A percentile compares a stretch with the other conserved stretches of the same genome.
Evolutionary conservation across 352 stramenopile species (phyloP).

Genomic region (Phytophthora gonapodyides): DNA sequence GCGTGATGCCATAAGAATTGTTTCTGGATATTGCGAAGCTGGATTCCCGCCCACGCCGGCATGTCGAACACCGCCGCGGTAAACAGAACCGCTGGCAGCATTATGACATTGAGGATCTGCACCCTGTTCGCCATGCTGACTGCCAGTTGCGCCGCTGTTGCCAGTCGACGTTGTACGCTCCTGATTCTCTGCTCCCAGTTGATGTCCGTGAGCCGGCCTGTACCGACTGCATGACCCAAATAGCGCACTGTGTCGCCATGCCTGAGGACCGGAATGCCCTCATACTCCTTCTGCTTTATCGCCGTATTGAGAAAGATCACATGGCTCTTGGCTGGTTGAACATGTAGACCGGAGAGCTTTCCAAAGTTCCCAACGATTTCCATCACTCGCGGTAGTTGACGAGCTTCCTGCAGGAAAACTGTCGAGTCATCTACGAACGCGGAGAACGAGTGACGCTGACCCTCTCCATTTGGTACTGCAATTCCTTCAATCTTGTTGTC

Average conservation of each 20-base stretch:
- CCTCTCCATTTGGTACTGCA: too few species aligned
- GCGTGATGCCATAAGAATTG: too few species aligned
- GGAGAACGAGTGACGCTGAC: too few species aligned
- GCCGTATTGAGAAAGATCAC: neutral
- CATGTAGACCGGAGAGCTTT: neutral
- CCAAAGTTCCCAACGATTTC: neutral
- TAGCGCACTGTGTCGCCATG: neutral
- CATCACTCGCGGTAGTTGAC: too few species aligned
- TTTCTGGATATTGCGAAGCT: too few species aligned
- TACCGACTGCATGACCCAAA: neutral
- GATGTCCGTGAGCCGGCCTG: neutral
- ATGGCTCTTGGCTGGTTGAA: neutral
- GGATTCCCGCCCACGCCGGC: too few species aligned
- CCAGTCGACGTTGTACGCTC: neutral
- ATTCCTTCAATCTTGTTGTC: too few species aligned
- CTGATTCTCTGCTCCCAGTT: neutral
- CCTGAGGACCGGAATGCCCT: neutral
- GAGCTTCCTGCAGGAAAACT: too few species aligned
- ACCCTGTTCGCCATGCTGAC: neutral
- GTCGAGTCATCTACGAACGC: too few species aligned
- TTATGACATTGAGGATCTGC: too few species aligned
- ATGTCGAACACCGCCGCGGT: too few species aligned
- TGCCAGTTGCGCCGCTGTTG: neutral
- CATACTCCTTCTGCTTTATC: neutral
- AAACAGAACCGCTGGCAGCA: too few species aligned